phyloP scores from a whole-genome alignment of 371 early-diverging fungal genomes.

The Globomyces sp. region DNA sequence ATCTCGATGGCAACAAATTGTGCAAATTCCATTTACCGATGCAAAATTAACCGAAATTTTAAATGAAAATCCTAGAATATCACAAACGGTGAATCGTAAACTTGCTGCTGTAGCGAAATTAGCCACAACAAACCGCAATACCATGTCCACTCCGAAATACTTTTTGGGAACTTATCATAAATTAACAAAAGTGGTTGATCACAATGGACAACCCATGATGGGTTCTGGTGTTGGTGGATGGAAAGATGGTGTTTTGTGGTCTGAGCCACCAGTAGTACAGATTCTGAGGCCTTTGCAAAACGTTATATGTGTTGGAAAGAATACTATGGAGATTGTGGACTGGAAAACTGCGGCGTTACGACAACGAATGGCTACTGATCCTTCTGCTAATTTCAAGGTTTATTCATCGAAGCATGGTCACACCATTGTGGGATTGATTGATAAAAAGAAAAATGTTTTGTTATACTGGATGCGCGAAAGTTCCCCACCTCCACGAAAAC shows the following conservation, averaged over 20 bases:
- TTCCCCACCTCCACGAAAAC: background rate
- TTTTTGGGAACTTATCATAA: slow-evolving; percentile 54
- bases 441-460: slow-evolving; percentile 35
- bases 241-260: slow-evolving; percentile 54
- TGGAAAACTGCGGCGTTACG: slow-evolving; percentile 48
- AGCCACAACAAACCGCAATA: slow-evolving; percentile 19
- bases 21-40: slow-evolving; percentile 56
- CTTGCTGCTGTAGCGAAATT: slow-evolving; percentile 42
- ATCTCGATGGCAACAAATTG: slow-evolving; percentile 49
- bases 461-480: slow-evolving; percentile 42
- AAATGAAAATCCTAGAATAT: slow-evolving; percentile 26
- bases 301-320: slow-evolving; percentile 44
- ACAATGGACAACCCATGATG: slow-evolving; percentile 46
- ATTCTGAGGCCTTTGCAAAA: slow-evolving; percentile 48
- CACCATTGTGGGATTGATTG: slow-evolving; percentile 33
- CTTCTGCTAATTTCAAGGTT: slow-evolving; percentile 24
- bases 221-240: slow-evolving; percentile 54
- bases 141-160: slow-evolving; percentile 36
- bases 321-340: slow-evolving; percentile 49
- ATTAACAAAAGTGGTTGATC: slow-evolving; percentile 51
- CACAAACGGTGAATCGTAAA: slow-evolving; percentile 49
- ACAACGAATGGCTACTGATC: slow-evolving; percentile 41
- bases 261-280: slow-evolving; percentile 42
- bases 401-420: slow-evolving; percentile 26
- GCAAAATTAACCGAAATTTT: slow-evolving; percentile 39